Evolutionary conservation across 768 basidiomycete genomes (phyloP).

Genomic region (Lepiota brunneoincarnata): DNA sequence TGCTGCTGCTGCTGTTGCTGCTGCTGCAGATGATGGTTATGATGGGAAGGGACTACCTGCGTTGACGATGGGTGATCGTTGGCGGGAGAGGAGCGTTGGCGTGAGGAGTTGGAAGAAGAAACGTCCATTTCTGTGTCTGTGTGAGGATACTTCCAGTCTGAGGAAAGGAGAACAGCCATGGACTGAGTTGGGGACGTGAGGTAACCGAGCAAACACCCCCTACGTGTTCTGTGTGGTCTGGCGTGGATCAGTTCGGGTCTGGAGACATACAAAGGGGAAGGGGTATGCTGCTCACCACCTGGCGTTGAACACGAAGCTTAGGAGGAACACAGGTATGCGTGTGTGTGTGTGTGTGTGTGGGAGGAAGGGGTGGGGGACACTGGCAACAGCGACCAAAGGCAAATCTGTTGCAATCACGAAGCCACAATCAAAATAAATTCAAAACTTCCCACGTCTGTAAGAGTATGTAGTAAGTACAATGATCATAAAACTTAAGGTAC

Average conservation of each 20-base stretch:
- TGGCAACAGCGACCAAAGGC: slow-evolving; percentile 31
- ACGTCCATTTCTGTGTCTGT: slow-evolving; percentile 66
- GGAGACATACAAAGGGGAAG: slow-evolving; percentile 1
- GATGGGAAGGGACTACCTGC: too few species aligned
- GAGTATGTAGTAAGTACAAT: not conserved
- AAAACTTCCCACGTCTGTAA: slow-evolving; percentile 21
- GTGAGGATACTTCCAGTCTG: slow-evolving; percentile 69
- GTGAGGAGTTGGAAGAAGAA: slow-evolving; percentile 36
- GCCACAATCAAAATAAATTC: slow-evolving; percentile 31
- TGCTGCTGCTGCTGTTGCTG: slow-evolving; percentile 28
- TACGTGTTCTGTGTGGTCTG: slow-evolving; percentile 11
- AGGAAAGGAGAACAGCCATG: slow-evolving; percentile 80
- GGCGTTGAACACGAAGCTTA: slow-evolving; percentile 8
- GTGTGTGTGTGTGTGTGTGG: slow-evolving; percentile 3
- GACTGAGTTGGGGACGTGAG: slow-evolving; percentile 30
- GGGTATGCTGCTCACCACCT: slow-evolving; percentile 1
- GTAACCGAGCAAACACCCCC: slow-evolving; percentile 10
- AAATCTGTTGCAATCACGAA: slow-evolving; percentile 36
- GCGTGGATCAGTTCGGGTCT: not conserved
- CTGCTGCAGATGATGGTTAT: slow-evolving; percentile 13
- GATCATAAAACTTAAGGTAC: not conserved
- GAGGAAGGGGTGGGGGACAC: slow-evolving; percentile 19
- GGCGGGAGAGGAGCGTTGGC: slow-evolving; percentile 56
- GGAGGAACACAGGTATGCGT: slow-evolving; percentile 8
- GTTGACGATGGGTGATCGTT: slow-evolving; percentile 45